These are phyloP conservation scores for Gyromitra esculenta DNA, from an alignment of 2,329 filamentous ascomycete genomes.

Conservation along the genomic window DNA sequence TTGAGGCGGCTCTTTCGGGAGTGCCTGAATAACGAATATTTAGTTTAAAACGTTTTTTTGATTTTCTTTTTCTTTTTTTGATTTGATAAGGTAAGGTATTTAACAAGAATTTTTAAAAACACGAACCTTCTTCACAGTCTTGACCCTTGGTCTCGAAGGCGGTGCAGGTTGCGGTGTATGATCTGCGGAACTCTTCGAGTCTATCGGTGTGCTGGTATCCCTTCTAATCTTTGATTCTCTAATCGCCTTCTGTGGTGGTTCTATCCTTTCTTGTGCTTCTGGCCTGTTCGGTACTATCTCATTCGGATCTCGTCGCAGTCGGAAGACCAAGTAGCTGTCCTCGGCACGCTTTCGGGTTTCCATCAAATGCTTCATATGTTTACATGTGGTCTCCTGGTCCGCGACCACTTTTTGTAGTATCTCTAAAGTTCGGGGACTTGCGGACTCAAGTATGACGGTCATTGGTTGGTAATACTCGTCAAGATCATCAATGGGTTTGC, in stretches of 20 bases:
- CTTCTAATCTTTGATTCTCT: constrained; percentile 41
- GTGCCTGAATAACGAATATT: constrained; percentile 42
- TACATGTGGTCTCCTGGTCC: constrained; percentile 70
- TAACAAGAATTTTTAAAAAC: constrained; percentile 52
- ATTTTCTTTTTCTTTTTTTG: constrained; percentile 11
- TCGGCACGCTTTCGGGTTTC: constrained; percentile 74
- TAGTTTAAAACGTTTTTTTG: constrained; percentile 34
- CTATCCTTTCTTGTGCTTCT: constrained; percentile 40
- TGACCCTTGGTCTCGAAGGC: constrained; percentile 51
- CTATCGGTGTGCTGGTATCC: constrained; percentile 49
- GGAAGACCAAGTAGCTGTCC: constrained; percentile 74
- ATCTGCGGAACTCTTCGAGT: constrained; percentile 34
- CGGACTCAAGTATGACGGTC: constrained; percentile 68
- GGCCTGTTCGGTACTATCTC: constrained; percentile 43
- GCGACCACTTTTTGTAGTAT: constrained; percentile 71
- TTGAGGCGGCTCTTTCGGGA: constrained; percentile 48
- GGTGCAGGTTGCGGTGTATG: constrained; percentile 30
- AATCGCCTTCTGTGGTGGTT: constrained; percentile 17
- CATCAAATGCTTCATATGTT: constrained; percentile 77
- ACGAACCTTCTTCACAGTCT: constrained; percentile 56
- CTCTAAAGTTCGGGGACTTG: constrained; percentile 69
- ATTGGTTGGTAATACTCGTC: constrained; percentile 79
- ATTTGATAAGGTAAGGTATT: constrained; percentile 44
- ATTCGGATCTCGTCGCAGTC: constrained; percentile 65
- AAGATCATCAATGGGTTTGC: constrained; percentile 71